Percentiles rank a stretch among this genome's conserved stretches.
These are phyloP conservation scores for Noccaea caerulescens DNA, from an alignment of 345 rosid genomes.

Conservation along the genomic window DNA sequence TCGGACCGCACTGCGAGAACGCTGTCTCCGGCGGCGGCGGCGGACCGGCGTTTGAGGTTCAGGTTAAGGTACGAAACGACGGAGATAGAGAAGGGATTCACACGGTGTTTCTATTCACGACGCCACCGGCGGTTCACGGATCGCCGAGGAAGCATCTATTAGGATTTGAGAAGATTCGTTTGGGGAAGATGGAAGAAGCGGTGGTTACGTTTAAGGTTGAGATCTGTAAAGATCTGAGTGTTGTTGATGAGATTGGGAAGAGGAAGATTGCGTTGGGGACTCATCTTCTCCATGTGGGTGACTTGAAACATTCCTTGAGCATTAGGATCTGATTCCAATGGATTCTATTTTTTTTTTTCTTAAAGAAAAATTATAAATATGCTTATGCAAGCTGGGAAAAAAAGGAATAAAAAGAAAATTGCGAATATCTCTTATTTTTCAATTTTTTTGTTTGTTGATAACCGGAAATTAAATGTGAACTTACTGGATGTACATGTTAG, in stretches of 20 bases:
- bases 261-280: constrained; percentile 69
- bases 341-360: constrained; percentile 14
- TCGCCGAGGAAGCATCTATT: constrained; percentile 76
- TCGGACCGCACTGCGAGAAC: constrained; percentile 55
- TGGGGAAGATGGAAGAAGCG: constrained; percentile 51
- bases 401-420: constrained; percentile 30
- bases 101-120: constrained; percentile 48
- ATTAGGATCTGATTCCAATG: constrained; percentile 54
- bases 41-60: constrained; percentile 53
- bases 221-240: constrained; percentile 78
- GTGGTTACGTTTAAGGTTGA: constrained; percentile 67
- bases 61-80: constrained; percentile 55
- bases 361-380: constrained; percentile 11
- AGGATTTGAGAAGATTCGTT: constrained; percentile 69
- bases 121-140: constrained; percentile 73
- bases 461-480: not conserved
- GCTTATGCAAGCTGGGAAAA: constrained; percentile 31
- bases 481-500: no score
- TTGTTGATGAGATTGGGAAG: constrained; percentile 73
- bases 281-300: constrained; percentile 80
- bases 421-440: constrained; percentile 26
- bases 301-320: constrained; percentile 62
- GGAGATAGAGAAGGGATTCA: constrained; percentile 68
- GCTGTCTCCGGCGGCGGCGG: constrained; percentile 11
- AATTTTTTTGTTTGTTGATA: not conserved